Evolutionary conservation across 2,329 filamentous ascomycete species (phyloP), one percentile per base, ranked within the genome.

Genomic region (Fusarium caatingaense): DNA sequence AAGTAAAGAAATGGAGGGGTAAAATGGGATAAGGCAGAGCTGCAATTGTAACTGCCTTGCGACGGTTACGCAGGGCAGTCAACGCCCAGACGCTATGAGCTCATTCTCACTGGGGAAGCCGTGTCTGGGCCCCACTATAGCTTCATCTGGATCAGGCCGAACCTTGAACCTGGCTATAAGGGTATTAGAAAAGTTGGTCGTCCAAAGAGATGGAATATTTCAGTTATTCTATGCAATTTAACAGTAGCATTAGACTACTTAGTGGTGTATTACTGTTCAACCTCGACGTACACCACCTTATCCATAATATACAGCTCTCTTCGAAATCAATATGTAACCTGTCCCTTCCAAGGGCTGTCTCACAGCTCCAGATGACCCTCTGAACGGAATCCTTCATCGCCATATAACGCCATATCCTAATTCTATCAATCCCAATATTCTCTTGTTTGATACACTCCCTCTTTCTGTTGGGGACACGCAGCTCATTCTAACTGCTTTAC

Each of bases 311-410:
- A 68, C 55, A 71, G 20, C 41, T 50, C 40, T 45, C 55, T 50
- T 46, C 56, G 63, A 56, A 58, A 55, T 46, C 65, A 62, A 48
- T 46, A 28, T 37, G 42, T 18, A 60, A 34, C 37, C 50, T 57
- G 28, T 44, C 68, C 54, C 49, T 44, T 46, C 27, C 32, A 56
- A 60, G 51, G 46, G 53, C 66, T 69, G 61, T 54, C 60, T 64
- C 65, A 74, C 64, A 78, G 77, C 78, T 80, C 76, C 74, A 79
- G 77, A 78, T 74, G 74, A 74, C 64, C 67, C 50, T 48, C 46
- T 66, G 44, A 55, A 66, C 55, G 66, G 72, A 67, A 72, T 80
- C 78, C 76, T 76, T 80, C 78, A 78, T 79, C 74, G 77, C 78
- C 78, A 75, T 73, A 67, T 63, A 79, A 79, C 77, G 78, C 78